Evolutionary conservation across 139 green algal genomes (phyloP).

Genomic region (Micromonas commoda): DNA sequence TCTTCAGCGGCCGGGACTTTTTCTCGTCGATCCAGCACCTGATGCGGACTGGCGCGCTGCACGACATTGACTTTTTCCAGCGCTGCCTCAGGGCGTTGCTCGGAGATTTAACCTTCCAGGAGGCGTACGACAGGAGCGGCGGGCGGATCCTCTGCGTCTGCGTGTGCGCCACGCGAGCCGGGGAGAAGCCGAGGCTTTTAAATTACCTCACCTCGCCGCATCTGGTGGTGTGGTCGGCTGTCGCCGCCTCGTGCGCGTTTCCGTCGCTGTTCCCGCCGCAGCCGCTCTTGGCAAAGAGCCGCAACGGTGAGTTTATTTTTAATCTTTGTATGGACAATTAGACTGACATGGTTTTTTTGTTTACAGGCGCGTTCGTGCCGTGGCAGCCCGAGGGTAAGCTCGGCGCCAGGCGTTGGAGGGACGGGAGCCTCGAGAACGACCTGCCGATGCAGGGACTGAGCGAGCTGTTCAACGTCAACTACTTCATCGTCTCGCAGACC

Average conservation of each 20-base stretch:
- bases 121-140: conserved; percentile 56
- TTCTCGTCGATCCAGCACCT: conserved; percentile 27
- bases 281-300: conserved; percentile 11
- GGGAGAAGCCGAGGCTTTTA: conserved; percentile 40
- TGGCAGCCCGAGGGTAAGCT: neutral
- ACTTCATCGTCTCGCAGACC: conserved; percentile 52
- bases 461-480: conserved; percentile 60
- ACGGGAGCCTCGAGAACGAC: conserved; percentile 47
- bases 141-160: conserved; percentile 39
- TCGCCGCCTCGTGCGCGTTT: conserved; percentile 51
- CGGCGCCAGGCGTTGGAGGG: conserved; percentile 30
- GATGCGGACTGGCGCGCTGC: conserved; percentile 39
- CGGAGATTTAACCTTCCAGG: conserved; percentile 56
- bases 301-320: conserved; percentile 11
- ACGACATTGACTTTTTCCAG: conserved; percentile 44
- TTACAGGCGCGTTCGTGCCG: conserved; percentile 21
- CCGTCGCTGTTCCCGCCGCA: conserved; percentile 45
- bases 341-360: too few species aligned
- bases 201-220: conserved; percentile 54
- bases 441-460: conserved; percentile 43
- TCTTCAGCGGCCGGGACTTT: conserved; percentile 37
- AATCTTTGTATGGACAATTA: too few species aligned
- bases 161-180: conserved; percentile 34
- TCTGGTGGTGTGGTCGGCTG: conserved; percentile 51
- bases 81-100: conserved; percentile 39